phyloP scores from a whole-genome alignment of 2,329 filamentous ascomycete genomes.

The Paracoccidioides brasiliensis region DNA sequence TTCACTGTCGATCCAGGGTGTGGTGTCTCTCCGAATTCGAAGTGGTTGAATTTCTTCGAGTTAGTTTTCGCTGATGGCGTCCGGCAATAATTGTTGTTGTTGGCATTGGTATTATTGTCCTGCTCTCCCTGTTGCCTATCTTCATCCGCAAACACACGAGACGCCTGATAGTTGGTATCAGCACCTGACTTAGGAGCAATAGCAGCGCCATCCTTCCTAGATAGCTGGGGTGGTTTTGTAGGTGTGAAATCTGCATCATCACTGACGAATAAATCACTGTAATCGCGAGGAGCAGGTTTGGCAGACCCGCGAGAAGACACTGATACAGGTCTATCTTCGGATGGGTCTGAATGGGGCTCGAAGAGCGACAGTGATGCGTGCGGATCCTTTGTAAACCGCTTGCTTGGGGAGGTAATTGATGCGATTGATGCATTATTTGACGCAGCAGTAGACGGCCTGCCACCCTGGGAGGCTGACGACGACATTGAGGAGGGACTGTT shows the following conservation, averaged over 20 bases:
- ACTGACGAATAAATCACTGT: constrained; percentile 55
- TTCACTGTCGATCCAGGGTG: constrained; percentile 1
- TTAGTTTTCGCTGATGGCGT: constrained; percentile 43
- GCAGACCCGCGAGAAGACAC: constrained; percentile 52
- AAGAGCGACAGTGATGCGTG: constrained; percentile 61
- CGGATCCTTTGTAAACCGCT: constrained; percentile 32
- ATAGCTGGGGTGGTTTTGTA: constrained; percentile 8
- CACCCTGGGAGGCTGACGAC: constrained; percentile 12
- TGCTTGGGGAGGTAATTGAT: constrained; percentile 22
- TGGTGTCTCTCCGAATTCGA: constrained; percentile 52
- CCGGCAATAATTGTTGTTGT: no score
- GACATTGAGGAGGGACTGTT: constrained; percentile 12
- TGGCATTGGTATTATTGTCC: constrained; percentile 16
- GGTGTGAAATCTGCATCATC: constrained; percentile 23
- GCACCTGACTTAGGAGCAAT: constrained; percentile 36
- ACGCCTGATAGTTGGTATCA: constrained; percentile 38
- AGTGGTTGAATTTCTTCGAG: constrained; percentile 72
- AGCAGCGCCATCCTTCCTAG: neutral
- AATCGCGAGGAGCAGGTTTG: constrained; percentile 56
- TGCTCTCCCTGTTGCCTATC: constrained; percentile 37
- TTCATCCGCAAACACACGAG: constrained; percentile 41
- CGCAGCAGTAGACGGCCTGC: constrained; percentile 6
- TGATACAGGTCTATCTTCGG: constrained; percentile 41
- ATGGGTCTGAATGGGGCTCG: constrained; percentile 47
- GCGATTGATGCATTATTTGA: neutral